Evolutionary conservation across 768 basidiomycete genomes (phyloP).

Genomic region (Mycena polygramma): DNA sequence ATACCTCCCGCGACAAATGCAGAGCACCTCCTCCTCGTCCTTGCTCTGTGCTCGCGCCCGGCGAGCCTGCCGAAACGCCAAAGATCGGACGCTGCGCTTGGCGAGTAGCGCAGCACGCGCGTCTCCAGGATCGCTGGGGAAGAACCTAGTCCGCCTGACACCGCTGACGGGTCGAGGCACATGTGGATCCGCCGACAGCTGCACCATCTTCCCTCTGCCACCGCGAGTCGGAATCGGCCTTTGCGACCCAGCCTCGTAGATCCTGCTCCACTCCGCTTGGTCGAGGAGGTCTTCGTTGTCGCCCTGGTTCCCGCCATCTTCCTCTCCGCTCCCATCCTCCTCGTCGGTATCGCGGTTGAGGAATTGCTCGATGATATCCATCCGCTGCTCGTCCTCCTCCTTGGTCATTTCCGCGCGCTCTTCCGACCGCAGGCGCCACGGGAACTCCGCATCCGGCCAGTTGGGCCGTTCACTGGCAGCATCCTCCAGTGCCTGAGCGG

Average conservation of each 20-base stretch:
- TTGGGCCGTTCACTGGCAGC: constrained; percentile 65
- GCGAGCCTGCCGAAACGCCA: constrained; percentile 67
- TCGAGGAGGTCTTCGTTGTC: constrained; percentile 50
- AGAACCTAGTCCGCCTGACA: constrained; percentile 50
- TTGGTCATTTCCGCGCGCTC: constrained; percentile 65
- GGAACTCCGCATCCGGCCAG: constrained; percentile 86
- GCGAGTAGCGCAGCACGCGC: constrained; percentile 80
- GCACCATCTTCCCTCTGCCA: constrained; percentile 75
- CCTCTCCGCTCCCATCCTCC: constrained; percentile 58
- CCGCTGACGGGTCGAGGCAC: constrained; percentile 36
- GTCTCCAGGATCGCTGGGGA: constrained; percentile 81
- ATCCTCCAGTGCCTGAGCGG: constrained; percentile 45
- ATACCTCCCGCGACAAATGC: constrained; percentile 75
- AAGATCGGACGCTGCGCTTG: constrained; percentile 74
- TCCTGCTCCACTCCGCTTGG: constrained; percentile 45
- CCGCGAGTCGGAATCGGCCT: constrained; percentile 48
- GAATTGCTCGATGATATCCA: constrained; percentile 78
- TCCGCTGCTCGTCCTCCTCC: constrained; percentile 69
- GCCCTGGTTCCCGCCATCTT: constrained; percentile 25
- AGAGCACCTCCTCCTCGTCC: constrained; percentile 65
- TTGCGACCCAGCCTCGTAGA: constrained; percentile 47
- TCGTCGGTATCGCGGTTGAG: constrained; percentile 81
- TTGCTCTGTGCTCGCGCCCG: constrained; percentile 52
- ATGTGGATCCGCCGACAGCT: constrained; percentile 59
- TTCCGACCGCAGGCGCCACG: constrained; percentile 77